Base-by-base conservation (phyloP, 2,329 filamentous ascomycete genomes). In the Sphaerulina musiva region DNA sequence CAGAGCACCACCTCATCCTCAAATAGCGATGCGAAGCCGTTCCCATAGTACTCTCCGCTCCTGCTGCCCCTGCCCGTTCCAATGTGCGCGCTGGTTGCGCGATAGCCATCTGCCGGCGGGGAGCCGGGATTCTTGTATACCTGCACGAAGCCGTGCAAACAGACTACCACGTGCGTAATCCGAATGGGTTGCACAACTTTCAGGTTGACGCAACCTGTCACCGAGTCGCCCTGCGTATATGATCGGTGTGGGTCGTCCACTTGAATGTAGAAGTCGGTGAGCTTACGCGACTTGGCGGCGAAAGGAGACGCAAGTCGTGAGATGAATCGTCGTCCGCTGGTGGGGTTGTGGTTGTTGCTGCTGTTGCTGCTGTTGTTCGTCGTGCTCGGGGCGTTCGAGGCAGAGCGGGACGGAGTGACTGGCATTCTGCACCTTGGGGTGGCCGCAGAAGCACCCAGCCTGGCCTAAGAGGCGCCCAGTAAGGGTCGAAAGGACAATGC, bases 1-100 rank as follows among this genome's bases (percentile, higher is more conserved):
- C 87, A 90, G 36, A 93, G 73, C 11, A 89, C 85, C 67, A 85
- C 80, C 72, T 93, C 87, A 66, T 93, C 88, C 70, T 90, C 85
- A 66, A 92, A 93, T 44, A 93, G 74, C 41, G 85, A 86, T n/a
- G 84, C 86, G 63, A 88, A 83, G 32, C 87, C 87, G 73, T 88
- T 88, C 63, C 85, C 85, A 65, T 84, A 84, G 66, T 87, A 88
- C 65, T 70, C 74, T 48, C 76, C 74, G 43, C 69, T 65, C 62
- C 73, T 76, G 57, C 71, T 79, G 41, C 79, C 80, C 59, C 77
- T 75, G 14, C 79, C 80, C 2, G 75, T 76, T 4, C 78, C 79
- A 43, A 81, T 67, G 38, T 76, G 77, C 3, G 75, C 73, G 53
- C 74, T 70, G 57, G 74, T 73, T 43, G 66, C 72, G 34, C 78